These are phyloP conservation scores for Emydomyces testavorans DNA, from an alignment of 2,329 filamentous ascomycete genomes.

Conservation along the genomic window DNA sequence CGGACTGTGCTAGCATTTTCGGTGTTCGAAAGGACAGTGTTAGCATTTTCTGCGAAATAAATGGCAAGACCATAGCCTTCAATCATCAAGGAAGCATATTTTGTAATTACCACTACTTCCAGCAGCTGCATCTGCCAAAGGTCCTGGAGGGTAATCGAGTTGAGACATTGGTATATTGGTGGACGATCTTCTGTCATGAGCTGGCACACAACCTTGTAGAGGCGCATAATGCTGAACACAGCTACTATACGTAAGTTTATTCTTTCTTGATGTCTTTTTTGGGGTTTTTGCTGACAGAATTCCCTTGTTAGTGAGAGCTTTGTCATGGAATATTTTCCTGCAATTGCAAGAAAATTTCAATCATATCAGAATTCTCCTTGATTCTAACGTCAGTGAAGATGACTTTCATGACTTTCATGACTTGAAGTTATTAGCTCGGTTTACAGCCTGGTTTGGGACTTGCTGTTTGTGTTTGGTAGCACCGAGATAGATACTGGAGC, in stretches of 20 bases:
- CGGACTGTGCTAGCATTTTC: constrained; percentile 62
- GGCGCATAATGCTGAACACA: constrained; percentile 66
- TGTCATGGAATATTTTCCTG: constrained; percentile 63
- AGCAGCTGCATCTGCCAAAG: constrained; percentile 57
- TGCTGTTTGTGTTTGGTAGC: too few species aligned
- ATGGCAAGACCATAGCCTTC: constrained; percentile 78
- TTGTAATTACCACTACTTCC: constrained; percentile 83
- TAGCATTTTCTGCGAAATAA: constrained; percentile 78
- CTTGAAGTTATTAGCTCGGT: neutral
- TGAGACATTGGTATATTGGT: constrained; percentile 78
- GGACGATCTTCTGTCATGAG: constrained; percentile 90
- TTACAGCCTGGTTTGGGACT: neutral
- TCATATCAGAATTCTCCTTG: constrained; percentile 3
- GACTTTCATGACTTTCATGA: neutral
- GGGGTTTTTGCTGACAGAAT: neutral
- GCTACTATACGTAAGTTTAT: constrained; percentile 53
- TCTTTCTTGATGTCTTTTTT: neutral
- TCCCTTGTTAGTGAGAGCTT: constrained; percentile 52
- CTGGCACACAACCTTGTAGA: constrained; percentile 83
- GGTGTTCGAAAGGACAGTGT: constrained; percentile 55
- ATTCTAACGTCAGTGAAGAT: neutral
- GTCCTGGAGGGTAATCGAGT: constrained; percentile 39
- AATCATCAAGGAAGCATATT: constrained; percentile 80
- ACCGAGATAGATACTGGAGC: too few species aligned
- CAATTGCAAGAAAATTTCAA: constrained; percentile 20